Base-by-base conservation (phyloP, 768 basidiomycete genomes). In the Baorangia bicolor region DNA sequence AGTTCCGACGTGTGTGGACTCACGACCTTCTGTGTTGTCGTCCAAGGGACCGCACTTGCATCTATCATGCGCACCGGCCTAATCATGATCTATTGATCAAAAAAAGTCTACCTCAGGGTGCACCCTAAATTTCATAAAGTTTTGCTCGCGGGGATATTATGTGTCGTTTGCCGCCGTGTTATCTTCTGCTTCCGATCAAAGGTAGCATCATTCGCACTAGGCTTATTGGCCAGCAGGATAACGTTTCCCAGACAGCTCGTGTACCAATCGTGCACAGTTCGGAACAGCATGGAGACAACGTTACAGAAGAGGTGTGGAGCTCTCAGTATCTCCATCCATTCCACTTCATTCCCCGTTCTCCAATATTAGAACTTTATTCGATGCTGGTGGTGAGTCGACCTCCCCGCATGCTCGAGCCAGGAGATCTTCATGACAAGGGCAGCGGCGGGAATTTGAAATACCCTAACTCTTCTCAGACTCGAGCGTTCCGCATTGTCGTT, bases 81-180 rank as follows among this genome's bases (percentile, higher is more conserved):
- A 50, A 41, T 57, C 59, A 57, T 53, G 58, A 53, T 59, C 45
- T 40, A 55, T n/a, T n/a, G n/a, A n/a, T 56, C 55, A 49, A 55
- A 47, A 61, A 55, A 53, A 33, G 35, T 53, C 57, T 57, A 49
- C 49, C 31, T 67, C 70, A 72, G 70, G 70, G 70, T 61, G 60
- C 58, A 72, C 70, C 70, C 70, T 58, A 59, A 64, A 68, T 55
- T 51, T 31, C 53, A 52, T 58, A 60, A 66, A 56, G 66, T 60
- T 64, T 53, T 53, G 49, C 30, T 58, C 54, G 55, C 65, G 64
- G 52, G 51, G 27, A 53, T 68, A 73, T 71, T 72, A 73, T 73
- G 70, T 73, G 59, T 38, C 55, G 12, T 49, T 40, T 51, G 51
- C 28, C 37, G 52, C 53, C 60, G 55, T 65, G 59, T 51, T 55